phyloP scores from a whole-genome alignment of 306 rosid genomes.

The Ormosia semicastrata region DNA sequence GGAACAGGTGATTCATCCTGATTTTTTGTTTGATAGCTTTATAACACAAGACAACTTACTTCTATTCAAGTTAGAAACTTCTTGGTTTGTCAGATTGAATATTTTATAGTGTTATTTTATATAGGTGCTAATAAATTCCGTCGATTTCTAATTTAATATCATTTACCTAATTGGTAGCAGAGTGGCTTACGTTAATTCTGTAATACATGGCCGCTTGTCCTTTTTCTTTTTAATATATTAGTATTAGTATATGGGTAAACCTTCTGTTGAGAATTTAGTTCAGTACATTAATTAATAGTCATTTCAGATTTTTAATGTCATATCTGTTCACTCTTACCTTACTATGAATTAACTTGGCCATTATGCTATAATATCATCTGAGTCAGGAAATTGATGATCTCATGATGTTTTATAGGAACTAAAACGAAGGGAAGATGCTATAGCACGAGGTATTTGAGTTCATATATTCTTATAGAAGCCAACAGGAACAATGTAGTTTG shows the following conservation, averaged over 20 bases:
- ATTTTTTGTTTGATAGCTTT: conserved; percentile 15
- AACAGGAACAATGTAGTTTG: conserved; percentile 1
- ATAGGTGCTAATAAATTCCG: neutral
- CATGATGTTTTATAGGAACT: conserved; percentile 60
- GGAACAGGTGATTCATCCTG: conserved; percentile 70
- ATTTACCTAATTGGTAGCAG: conserved; percentile 9
- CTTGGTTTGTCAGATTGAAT: conserved; percentile 2
- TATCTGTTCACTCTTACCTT: conserved; percentile 1
- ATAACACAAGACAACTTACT: neutral
- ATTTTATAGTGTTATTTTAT: neutral
- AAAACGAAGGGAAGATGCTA: conserved; percentile 80
- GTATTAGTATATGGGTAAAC: neutral
- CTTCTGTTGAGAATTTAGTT: conserved; percentile 9
- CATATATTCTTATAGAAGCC: conserved; percentile 15
- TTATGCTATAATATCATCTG: conserved; percentile 13
- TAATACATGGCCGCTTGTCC: neutral
- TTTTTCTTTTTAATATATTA: neutral
- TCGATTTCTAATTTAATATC: neutral
- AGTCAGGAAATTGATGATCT: conserved; percentile 25
- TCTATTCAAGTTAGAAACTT: neutral
- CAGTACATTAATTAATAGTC: neutral
- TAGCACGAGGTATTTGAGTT: conserved; percentile 63
- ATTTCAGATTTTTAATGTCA: conserved; percentile 21
- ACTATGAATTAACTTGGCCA: conserved; percentile 18
- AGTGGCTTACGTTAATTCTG: conserved; percentile 1